phyloP scores from a whole-genome alignment of 306 rosid genomes.

The Vigna radiata region DNA sequence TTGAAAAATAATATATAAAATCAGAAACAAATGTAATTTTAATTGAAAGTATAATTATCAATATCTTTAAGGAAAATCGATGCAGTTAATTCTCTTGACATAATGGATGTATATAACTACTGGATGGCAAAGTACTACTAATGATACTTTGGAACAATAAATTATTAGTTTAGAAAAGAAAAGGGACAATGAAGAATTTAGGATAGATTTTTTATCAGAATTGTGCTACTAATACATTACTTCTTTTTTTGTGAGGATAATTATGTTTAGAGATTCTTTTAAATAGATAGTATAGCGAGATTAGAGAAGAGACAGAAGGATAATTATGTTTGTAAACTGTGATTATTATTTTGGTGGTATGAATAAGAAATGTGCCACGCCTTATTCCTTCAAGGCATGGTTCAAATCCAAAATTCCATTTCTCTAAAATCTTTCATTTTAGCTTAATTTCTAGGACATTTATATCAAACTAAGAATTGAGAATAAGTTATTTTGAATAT shows the following conservation, averaged over 20 bases:
- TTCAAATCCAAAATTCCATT: not conserved
- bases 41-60: not conserved
- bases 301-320: not conserved
- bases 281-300: no score
- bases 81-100: not conserved
- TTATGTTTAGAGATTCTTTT: no score
- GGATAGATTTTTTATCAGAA: not conserved
- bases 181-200: not conserved
- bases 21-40: not conserved
- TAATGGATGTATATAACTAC: no score
- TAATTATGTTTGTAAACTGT: not conserved
- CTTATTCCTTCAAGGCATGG: no score
- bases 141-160: not conserved
- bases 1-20: not conserved
- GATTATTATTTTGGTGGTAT: not conserved
- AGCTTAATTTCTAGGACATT: not conserved
- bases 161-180: not conserved
- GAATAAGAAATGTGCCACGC: not conserved
- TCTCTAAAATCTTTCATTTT: not conserved
- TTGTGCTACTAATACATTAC: not conserved
- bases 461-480: not conserved
- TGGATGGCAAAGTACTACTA: no score
- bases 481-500: not conserved
- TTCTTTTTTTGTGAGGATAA: no score
- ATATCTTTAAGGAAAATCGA: no score